Evolutionary conservation across 2,329 filamentous ascomycete species (phyloP).

Genomic region (Ascocoryne sarcoides): DNA sequence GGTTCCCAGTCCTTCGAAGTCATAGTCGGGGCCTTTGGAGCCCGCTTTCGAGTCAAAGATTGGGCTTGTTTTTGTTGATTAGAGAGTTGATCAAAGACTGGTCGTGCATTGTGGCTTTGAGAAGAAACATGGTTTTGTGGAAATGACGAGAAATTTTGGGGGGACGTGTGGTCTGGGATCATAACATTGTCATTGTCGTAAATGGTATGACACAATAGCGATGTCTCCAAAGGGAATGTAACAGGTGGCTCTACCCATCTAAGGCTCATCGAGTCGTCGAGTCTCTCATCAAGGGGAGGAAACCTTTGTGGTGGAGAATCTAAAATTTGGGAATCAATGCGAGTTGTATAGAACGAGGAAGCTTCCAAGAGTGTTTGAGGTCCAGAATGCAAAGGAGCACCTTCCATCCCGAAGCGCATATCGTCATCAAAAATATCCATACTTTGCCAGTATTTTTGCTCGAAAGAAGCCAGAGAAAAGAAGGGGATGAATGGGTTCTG

Average conservation of each 20-base stretch:
- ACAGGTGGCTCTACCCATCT: not conserved
- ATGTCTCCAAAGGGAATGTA: slow-evolving; percentile 1
- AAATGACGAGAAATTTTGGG: slow-evolving; percentile 2
- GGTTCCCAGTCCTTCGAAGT: slow-evolving; percentile 11
- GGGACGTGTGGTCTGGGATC: slow-evolving; percentile 1
- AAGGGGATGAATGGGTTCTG: slow-evolving; percentile 2
- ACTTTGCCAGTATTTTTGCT: slow-evolving; percentile 1
- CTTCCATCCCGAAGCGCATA: slow-evolving; percentile 3
- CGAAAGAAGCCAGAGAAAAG: slow-evolving; percentile 3
- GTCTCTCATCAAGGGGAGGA: slow-evolving; percentile 2
- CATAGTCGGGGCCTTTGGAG: slow-evolving; percentile 14
- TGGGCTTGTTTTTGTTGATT: slow-evolving; percentile 2
- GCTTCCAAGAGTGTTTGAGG: not conserved
- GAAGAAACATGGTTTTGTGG: slow-evolving; percentile 1
- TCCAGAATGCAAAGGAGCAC: slow-evolving; percentile 1
- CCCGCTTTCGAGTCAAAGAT: slow-evolving; percentile 8
- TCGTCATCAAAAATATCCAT: not conserved
- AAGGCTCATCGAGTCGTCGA: slow-evolving; percentile 1
- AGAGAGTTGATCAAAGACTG: slow-evolving; percentile 1
- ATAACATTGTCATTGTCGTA: not conserved
- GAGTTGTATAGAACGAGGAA: slow-evolving; percentile 2
- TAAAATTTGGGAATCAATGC: slow-evolving; percentile 1
- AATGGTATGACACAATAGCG: slow-evolving; percentile 2
- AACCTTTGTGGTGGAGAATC: slow-evolving; percentile 1
- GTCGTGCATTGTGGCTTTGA: not conserved